A percentile compares a stretch with the other conserved stretches of the same genome.
phyloP scores from a whole-genome alignment of 73 alveolate species.

The Effrenium voratum region DNA sequence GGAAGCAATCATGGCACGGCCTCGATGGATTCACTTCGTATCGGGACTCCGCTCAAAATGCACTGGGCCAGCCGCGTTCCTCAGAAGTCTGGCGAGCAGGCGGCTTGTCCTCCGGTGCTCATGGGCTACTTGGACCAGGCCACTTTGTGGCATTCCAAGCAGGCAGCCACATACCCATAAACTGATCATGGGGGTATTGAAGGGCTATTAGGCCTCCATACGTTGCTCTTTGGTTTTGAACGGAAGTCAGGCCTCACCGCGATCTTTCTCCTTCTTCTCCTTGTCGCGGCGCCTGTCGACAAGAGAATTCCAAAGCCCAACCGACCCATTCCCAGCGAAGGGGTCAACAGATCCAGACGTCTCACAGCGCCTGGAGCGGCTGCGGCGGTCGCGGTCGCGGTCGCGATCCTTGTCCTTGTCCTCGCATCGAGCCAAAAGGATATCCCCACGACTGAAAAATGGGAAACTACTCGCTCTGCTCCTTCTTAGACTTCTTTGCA shows the following conservation, averaged over 20 bases:
- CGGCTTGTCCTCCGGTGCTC: not conserved
- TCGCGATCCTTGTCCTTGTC: slow-evolving; percentile 51
- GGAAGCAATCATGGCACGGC: slow-evolving; percentile 87
- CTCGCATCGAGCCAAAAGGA: not conserved
- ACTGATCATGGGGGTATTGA: no score
- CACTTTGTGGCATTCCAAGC: no score
- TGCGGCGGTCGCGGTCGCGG: slow-evolving; percentile 68
- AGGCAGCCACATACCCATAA: no score
- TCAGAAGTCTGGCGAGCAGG: slow-evolving; percentile 91
- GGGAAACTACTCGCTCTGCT: not conserved
- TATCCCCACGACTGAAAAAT: not conserved
- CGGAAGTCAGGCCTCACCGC: slow-evolving; percentile 32
- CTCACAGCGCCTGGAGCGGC: slow-evolving; percentile 27
- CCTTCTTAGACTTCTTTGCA: slow-evolving; percentile 68
- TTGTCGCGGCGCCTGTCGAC: slow-evolving; percentile 55
- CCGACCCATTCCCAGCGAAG: not conserved
- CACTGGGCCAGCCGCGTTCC: slow-evolving; percentile 17
- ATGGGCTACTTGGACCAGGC: not conserved
- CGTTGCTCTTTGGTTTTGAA: no score
- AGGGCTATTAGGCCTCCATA: no score
- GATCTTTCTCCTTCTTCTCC: slow-evolving; percentile 92
- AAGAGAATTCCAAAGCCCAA: not conserved
- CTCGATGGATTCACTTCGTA: not conserved
- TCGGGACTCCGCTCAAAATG: not conserved
- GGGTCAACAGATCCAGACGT: not conserved